These are phyloP conservation scores for Paracorniculantispora psalliotae DNA, from an alignment of 2,329 filamentous ascomycete species.

Conservation along the genomic window DNA sequence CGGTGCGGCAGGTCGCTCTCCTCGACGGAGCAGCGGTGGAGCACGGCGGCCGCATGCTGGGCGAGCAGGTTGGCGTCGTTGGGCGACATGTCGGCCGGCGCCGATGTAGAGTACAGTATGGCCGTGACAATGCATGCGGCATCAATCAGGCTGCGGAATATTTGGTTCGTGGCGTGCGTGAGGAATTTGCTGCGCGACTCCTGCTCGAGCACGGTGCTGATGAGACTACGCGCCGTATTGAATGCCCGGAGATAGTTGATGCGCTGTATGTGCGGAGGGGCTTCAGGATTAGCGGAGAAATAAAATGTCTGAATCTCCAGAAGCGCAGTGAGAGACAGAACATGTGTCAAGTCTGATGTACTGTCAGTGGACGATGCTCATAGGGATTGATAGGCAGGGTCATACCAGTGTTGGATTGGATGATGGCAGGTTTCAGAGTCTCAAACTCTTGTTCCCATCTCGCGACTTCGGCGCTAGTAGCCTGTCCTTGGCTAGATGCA, in stretches of 20 bases:
- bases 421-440: conserved; percentile 41
- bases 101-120: conserved; percentile 40
- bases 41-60: conserved; percentile 29
- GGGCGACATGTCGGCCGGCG: conserved; percentile 25
- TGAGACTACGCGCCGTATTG: conserved; percentile 42
- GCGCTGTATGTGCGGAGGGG: conserved; percentile 34
- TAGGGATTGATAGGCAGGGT: background rate
- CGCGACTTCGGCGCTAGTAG: conserved; percentile 42
- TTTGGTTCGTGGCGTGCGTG: conserved; percentile 44
- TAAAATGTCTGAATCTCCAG: conserved; percentile 52
- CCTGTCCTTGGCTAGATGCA: conserved; percentile 41
- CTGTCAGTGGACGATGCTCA: background rate
- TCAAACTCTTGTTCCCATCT: conserved; percentile 50
- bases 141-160: conserved; percentile 42
- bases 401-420: conserved; percentile 42
- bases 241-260: conserved; percentile 43
- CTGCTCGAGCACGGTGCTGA: conserved; percentile 39
- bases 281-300: conserved; percentile 40
- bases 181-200: conserved; percentile 38
- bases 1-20: conserved; percentile 46
- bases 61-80: conserved; percentile 27
- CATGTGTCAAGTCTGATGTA: conserved; percentile 40
- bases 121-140: conserved; percentile 43
- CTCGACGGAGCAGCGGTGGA: conserved; percentile 40
- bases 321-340: conserved; percentile 44